Conservation (phyloP, 2,329 filamentous ascomycete species). For the Cladophialophora bantiana region DNA sequence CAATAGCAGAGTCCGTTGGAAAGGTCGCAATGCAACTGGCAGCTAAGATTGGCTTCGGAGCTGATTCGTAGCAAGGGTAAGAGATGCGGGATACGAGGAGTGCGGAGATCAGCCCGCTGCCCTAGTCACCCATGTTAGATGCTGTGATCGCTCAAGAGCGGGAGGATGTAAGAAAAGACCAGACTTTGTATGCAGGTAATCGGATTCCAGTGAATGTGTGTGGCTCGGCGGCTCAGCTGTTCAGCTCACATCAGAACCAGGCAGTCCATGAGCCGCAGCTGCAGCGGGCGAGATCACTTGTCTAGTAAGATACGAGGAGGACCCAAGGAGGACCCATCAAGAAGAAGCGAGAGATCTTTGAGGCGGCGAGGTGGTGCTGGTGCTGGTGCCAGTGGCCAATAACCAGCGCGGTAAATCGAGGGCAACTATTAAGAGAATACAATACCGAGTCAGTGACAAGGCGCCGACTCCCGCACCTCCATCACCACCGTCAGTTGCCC, state of each 20-base stretch:
- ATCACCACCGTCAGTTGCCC: not conserved
- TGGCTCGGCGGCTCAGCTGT: not conserved
- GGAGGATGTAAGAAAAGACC: not conserved
- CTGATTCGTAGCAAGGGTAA: not conserved
- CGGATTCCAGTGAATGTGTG: not conserved
- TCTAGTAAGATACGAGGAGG: not conserved
- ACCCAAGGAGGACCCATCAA: not conserved
- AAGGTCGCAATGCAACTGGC: not conserved
- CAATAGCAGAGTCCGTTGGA: not conserved
- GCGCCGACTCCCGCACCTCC: not conserved
- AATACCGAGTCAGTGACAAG: not conserved
- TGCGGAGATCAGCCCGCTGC: not conserved
- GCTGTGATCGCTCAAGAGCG: not conserved
- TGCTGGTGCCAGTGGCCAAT: not conserved
- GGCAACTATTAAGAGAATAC: too few species aligned
- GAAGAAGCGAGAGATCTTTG: not conserved
- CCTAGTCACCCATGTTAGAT: not conserved
- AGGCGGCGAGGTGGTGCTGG: not conserved
- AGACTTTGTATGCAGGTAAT: not conserved
- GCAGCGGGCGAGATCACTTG: not conserved
- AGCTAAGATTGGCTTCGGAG: constrained; percentile 1
- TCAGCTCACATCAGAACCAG: constrained; percentile 1
- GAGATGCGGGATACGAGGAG: not conserved
- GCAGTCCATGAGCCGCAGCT: not conserved
- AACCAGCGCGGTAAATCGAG: not conserved